Percentiles rank a stretch among this genome's conserved stretches.
phyloP scores from a whole-genome alignment of 179 eudicot species.

The Silene coronaria region DNA sequence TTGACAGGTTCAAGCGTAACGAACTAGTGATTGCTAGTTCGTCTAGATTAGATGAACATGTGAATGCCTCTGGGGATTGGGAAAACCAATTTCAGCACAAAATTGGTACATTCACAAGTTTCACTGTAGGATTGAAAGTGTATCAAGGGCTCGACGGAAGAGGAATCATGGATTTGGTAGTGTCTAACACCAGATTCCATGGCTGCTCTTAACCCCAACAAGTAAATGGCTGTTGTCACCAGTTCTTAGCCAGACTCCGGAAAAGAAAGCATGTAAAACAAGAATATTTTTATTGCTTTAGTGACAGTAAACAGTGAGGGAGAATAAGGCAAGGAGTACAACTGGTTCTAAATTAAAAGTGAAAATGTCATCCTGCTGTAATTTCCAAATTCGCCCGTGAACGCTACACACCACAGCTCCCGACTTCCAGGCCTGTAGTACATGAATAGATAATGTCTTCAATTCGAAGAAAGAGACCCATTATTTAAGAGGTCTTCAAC shows the following conservation, averaged over 20 bases:
- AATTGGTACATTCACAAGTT: slow-evolving; percentile 7
- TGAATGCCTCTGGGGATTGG: too few relatives aligned
- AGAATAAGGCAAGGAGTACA: not conserved
- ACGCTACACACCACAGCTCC: not conserved
- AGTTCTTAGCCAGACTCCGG: not conserved
- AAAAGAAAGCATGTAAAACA: not conserved
- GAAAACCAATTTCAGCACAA: not conserved
- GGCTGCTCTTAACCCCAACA: slow-evolving; percentile 8
- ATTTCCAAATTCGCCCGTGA: not conserved
- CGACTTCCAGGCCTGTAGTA: slow-evolving; percentile 17
- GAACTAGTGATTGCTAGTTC: too few relatives aligned
- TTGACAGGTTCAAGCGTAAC: too few relatives aligned
- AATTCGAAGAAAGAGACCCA: not conserved
- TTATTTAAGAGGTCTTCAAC: slow-evolving; percentile 46
- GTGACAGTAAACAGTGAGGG: slow-evolving; percentile 4
- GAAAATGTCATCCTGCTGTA: slow-evolving; percentile 16
- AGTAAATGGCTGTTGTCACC: not conserved
- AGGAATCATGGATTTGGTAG: too few relatives aligned
- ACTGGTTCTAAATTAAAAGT: slow-evolving; percentile 10
- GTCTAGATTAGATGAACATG: too few relatives aligned
- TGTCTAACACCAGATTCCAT: slow-evolving; percentile 15
- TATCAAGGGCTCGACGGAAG: slow-evolving; percentile 12
- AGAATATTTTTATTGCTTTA: slow-evolving; percentile 13
- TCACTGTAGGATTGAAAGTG: slow-evolving; percentile 3
- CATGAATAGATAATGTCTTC: not conserved